Percentiles rank a stretch among this genome's conserved stretches.
These are phyloP conservation scores for Erucastrum elatum DNA, from an alignment of 345 rosid species.

Conservation along the genomic window DNA sequence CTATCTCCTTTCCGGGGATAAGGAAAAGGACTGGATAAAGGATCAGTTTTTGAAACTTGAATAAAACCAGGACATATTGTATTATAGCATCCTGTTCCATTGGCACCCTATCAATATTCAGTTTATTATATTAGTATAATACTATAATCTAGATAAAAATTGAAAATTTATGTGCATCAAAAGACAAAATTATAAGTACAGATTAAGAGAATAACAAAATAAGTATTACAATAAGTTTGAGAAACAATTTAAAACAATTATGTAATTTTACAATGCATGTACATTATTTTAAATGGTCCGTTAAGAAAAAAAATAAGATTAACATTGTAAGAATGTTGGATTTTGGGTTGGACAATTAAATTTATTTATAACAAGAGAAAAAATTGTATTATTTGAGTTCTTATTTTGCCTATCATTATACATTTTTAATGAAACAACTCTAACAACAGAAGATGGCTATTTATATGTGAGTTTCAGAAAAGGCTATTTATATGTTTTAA, in stretches of 20 bases:
- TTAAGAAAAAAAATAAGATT: not conserved
- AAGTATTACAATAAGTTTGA: not conserved
- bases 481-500: no score
- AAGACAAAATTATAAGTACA: not conserved
- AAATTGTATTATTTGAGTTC: not conserved
- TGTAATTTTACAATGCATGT: not conserved
- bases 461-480: no score
- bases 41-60: conserved; percentile 8
- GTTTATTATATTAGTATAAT: no score
- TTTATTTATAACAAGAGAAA: not conserved
- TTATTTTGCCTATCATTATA: not conserved
- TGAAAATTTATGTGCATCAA: not conserved
- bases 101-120: conserved; percentile 16
- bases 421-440: not conserved
- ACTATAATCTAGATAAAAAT: not conserved
- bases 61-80: conserved; percentile 24
- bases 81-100: conserved; percentile 24
- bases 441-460: no score
- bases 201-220: not conserved
- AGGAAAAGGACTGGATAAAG: not conserved
- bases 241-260: no score
- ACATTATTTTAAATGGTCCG: not conserved
- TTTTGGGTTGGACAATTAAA: not conserved
- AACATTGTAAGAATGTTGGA: not conserved
- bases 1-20: not conserved